Evolutionary conservation across 179 eudicot species (phyloP), one percentile per base, ranked within the genome.

Genomic region (Actinidia arguta): DNA sequence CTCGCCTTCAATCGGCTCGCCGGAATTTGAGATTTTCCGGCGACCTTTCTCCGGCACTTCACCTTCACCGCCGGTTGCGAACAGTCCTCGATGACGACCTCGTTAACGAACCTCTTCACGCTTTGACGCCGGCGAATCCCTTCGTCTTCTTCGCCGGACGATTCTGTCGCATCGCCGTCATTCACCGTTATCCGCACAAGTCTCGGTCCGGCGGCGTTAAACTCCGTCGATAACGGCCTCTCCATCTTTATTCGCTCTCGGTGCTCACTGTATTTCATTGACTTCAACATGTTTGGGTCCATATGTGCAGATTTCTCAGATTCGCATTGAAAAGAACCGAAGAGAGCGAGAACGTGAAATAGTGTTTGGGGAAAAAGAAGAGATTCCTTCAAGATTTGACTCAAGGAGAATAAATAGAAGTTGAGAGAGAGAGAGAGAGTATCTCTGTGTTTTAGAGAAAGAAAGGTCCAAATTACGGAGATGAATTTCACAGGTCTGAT

Each of bases 151-250:
- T 95, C 99, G 42, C 90, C 78, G n/a, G 99, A 96, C 1, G 98
- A 96, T 80, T 96, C 99, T 11, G 99, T 96, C 3, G 98, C 99
- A 48, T 96, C 89, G 13, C 85, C 81, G 73, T 96, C 99, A 13
- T 96, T 93, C 54, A 91, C 90, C 3, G 95, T 86, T 39, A 96
- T 90, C 66, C 98, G 87, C 0, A 96, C 92, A 0, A 90, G 72
- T 67, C 80, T 93, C 27, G 86, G 73, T 24, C 73, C 42, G 12
- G 16, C 62, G 70, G 22, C 27, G 11, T 56, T 11, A 3, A 44
- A 14, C 13, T 25, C 75, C 52, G 62, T 0, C 25, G 54, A 22
- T 22, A 61, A 12, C 36, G 39, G 6, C 22, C 62, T 52, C 18
- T 14, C 20, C 3, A 76, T 27, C 3, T 66, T 70, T 6, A 78